These are phyloP conservation scores for Amylostereum areolatum DNA, from an alignment of 1,284 basidiomycete genomes.

Conservation along the genomic window DNA sequence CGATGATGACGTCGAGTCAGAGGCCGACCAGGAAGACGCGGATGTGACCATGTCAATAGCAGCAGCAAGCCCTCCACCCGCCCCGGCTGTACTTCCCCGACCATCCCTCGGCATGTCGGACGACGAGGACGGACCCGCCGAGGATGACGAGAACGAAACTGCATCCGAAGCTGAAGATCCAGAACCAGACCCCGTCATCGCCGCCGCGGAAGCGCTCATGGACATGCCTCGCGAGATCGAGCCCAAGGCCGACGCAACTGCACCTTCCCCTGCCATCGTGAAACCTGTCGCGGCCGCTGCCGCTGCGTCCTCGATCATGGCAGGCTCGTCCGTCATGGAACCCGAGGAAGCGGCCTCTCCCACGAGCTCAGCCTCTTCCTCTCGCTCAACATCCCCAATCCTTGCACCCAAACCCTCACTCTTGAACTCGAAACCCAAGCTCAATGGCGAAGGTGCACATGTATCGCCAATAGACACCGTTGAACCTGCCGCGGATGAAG, in stretches of 20 bases:
- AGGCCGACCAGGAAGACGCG: constrained; percentile 16
- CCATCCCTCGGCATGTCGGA: constrained; percentile 21
- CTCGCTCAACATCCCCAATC: constrained; percentile 39
- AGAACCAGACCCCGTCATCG: constrained; percentile 8
- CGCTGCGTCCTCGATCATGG: constrained; percentile 46
- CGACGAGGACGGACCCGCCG: constrained; percentile 22
- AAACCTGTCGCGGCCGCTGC: constrained; percentile 29
- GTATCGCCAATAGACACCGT: constrained; percentile 15
- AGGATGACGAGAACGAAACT: constrained; percentile 26
- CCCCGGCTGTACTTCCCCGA: too few relatives aligned
- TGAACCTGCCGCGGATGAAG: constrained; percentile 16
- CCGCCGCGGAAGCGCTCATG: constrained; percentile 5
- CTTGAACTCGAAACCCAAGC: constrained; percentile 7
- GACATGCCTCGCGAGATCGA: constrained; percentile 2
- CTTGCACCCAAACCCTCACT: constrained; percentile 13
- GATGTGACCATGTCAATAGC: too few relatives aligned
- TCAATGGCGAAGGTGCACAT: constrained; percentile 17
- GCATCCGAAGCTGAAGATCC: constrained; percentile 22
- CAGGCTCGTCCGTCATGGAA: constrained; percentile 36
- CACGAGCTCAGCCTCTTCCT: constrained; percentile 27
- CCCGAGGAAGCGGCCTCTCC: constrained; percentile 24
- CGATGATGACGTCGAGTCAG: constrained; percentile 21
- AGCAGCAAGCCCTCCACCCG: too few relatives aligned
- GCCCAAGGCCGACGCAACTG: constrained; percentile 30
- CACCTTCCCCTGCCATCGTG: constrained; percentile 30